A percentile compares a stretch with the other conserved stretches of the same genome.
phyloP scores from a whole-genome alignment of 2,329 filamentous ascomycete species.

The Westerdykella ornata region DNA sequence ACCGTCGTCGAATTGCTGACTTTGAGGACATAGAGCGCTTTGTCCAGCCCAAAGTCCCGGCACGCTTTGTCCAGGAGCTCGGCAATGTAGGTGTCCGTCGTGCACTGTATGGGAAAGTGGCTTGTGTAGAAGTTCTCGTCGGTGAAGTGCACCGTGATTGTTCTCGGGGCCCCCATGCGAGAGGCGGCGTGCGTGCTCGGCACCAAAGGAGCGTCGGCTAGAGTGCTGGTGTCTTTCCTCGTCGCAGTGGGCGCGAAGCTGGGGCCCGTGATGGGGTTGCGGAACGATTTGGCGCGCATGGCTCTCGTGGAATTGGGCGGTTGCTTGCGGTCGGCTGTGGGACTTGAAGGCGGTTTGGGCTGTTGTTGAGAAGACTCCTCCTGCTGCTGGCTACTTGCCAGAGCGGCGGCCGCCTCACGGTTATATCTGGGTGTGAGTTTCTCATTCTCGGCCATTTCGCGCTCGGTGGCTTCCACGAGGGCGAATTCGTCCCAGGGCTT shows the following conservation, averaged over 20 bases:
- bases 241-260: conserved; percentile 43
- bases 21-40: conserved; percentile 71
- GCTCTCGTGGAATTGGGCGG: conserved; percentile 28
- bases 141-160: conserved; percentile 64
- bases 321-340: conserved; percentile 9
- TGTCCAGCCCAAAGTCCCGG: conserved; percentile 69
- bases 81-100: conserved; percentile 74
- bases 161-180: conserved; percentile 62
- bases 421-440: conserved; percentile 60
- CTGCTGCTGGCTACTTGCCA: conserved; percentile 20
- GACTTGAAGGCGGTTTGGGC: neutral
- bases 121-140: conserved; percentile 64
- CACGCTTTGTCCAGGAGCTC: conserved; percentile 75
- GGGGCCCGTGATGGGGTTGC: conserved; percentile 48
- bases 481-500: conserved; percentile 80
- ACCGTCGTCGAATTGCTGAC: conserved; percentile 67
- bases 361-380: conserved; percentile 17
- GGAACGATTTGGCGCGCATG: conserved; percentile 39
- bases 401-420: conserved; percentile 43
- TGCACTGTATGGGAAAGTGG: conserved; percentile 66
- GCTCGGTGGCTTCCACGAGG: conserved; percentile 63
- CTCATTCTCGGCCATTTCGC: conserved; percentile 64
- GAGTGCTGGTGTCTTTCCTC: conserved; percentile 41
- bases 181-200: conserved; percentile 43
- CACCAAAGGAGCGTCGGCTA: conserved; percentile 41